phyloP scores from a whole-genome alignment of 352 stramenopile genomes.

The Thalassiosira sp. region DNA sequence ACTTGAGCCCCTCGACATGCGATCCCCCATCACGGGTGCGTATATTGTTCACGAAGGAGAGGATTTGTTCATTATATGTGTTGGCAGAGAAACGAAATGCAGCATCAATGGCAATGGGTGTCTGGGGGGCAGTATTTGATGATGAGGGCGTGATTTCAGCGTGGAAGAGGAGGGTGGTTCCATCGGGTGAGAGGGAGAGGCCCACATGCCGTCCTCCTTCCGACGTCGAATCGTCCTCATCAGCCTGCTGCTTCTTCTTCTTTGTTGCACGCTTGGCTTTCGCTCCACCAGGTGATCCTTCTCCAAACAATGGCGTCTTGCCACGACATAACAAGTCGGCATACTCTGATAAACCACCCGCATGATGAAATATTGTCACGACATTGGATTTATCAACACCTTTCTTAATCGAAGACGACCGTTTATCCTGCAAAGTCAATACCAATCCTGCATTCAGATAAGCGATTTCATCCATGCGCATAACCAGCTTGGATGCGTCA shows the following conservation, averaged over 20 bases:
- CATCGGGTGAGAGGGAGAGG: slow-evolving; percentile 30
- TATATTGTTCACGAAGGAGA: slow-evolving; percentile 87
- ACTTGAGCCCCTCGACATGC: slow-evolving; percentile 87
- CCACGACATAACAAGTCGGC: slow-evolving; percentile 79
- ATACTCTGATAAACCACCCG: slow-evolving; percentile 84
- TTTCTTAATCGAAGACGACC: slow-evolving; percentile 35
- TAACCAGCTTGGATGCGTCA: slow-evolving; percentile 65
- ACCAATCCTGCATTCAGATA: slow-evolving; percentile 86
- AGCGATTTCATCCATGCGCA: slow-evolving; percentile 86
- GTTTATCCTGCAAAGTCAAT: slow-evolving; percentile 80
- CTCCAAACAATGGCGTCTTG: slow-evolving; percentile 78
- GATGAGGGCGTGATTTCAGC: slow-evolving; percentile 37
- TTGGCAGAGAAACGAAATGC: slow-evolving; percentile 84
- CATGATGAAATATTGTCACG: slow-evolving; percentile 80
- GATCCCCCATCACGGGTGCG: slow-evolving; percentile 84
- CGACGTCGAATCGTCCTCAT: not conserved
- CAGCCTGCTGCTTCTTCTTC: slow-evolving; percentile 12
- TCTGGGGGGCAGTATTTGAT: slow-evolving; percentile 7
- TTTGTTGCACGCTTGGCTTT: slow-evolving; percentile 26
- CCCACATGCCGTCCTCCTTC: slow-evolving; percentile 7
- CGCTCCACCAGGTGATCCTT: slow-evolving; percentile 11
- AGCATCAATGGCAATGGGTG: slow-evolving; percentile 77
- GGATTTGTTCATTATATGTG: slow-evolving; percentile 84
- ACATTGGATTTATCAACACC: slow-evolving; percentile 53
- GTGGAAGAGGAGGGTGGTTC: slow-evolving; percentile 44